Evolutionary conservation across 306 rosid genomes (phyloP), one percentile per base, ranked within the genome.

Genomic region (Casuarina glauca): DNA sequence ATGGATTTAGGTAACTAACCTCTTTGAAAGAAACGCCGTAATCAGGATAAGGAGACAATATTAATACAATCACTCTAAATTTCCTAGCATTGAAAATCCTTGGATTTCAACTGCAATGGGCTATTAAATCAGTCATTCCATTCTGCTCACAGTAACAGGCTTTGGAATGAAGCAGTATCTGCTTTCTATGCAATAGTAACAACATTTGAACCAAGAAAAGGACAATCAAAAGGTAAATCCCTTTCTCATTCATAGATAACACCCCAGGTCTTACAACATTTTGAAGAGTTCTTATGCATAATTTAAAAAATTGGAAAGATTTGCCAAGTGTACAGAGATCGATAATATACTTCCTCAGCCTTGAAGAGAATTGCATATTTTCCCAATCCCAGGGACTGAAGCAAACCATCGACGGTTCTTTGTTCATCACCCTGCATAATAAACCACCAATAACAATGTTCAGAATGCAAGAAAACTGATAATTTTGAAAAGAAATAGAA

Each of bases 291-390:
- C 2, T 9, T 35, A 20, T 3, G 16, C 17, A 67, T 3, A 16
- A 79, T 38, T 79, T 58, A 42, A 20, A 67, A 55, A 69, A 76
- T 50, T 49, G 16, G 4, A 70, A 9, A 73, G 67, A 74, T 82
- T 76, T 46, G 36, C 6, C 75, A 78, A 74, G 57, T 38, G 15
- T 76, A 76, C 26, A 46, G 48, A 83, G 50, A 62, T 64, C 68
- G 72, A 81, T 9, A 48, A 86, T 97, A 72, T 91, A 95, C 99
- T 82, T 95, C 99, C 89, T 95, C 99, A 32, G 93, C 99, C 83
- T 95, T 95, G 79, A 95, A 95, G 67, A 87, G 80, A 76, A 95
- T 84, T 70, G 80, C 89, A 86, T 93, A 95, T 87, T 95, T 95
- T 85, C 88, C 90, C 79, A 95, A 82, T 72, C 97, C 99, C 67